Evolutionary conservation across 495 filamentous ascomycete species (phyloP), one percentile per base, ranked within the genome.

Genomic region (Pyronema domesticum): DNA sequence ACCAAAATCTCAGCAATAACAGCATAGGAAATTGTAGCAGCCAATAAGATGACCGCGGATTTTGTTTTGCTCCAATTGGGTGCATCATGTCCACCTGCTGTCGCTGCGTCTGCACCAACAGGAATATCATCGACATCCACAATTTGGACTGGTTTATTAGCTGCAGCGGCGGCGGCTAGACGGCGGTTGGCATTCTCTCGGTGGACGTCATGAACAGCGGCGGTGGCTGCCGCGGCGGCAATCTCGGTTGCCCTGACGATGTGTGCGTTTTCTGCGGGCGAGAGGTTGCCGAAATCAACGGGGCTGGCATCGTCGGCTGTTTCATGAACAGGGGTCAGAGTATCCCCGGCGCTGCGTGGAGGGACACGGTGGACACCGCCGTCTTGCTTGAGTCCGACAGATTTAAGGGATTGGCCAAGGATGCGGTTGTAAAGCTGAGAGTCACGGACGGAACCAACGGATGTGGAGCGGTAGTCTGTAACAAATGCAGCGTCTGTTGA

Each of bases 1-100:
- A 99, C 91, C 15, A 99, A 71, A 37, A 99, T 95, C 70, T 99
- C 91, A 9, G 91, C 91, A 61, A 99, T 91, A 51, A 96, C 70
- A 17, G 91, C 93, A 65, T 99, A 99, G 51, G 94, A 78, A 14
- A 99, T 57, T 0, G 91, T 99, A 33, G 91, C 91, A 7, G 80
- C 83, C 57, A 95, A 79, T 14, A 99, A 73, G 53, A 99, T 88
- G 57, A 95, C 68, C 4, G 87, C 75, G 71, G 83, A 89, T 75
- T 95, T 95, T 37, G 76, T 76, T 58, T 85, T 81, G 57, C 89
- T 86, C 91, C 91, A 99, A 64, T 99, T 99, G 0, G 91, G 91
- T 13, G 91, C 91, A 68, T 99, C 91, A 63, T 99, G 93, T 34
- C 93, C 89, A 57, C 88, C 89, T 37, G 43, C 54, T 40, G 14